A percentile compares a stretch with the other conserved stretches of the same genome.
phyloP scores from a whole-genome alignment of 768 basidiomycete species.

The Termitomyces heimii region DNA sequence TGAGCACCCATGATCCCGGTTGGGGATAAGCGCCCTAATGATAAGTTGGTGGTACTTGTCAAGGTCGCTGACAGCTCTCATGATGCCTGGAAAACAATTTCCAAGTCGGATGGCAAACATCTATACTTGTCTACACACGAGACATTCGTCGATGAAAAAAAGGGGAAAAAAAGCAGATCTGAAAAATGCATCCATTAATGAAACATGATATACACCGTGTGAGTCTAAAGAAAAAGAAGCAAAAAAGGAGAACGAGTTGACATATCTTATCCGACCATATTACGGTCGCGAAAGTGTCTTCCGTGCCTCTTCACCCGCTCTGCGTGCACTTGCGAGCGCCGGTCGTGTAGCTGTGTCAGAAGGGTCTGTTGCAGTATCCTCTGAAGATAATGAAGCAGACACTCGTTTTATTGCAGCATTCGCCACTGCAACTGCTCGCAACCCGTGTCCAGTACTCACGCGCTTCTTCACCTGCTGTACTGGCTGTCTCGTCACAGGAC shows the following conservation, averaged over 20 bases:
- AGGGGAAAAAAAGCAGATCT: not conserved
- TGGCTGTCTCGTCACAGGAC: constrained; percentile 15
- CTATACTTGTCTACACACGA: not conserved
- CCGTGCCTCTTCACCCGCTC: constrained; percentile 46
- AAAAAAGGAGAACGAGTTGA: not conserved
- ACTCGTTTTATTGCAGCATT: constrained; percentile 36
- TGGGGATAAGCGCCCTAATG: too few relatives aligned
- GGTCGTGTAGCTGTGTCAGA: constrained; percentile 23
- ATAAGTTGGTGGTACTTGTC: too few relatives aligned
- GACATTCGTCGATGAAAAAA: not conserved
- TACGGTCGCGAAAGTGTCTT: constrained; percentile 35
- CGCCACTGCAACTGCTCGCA: constrained; percentile 58
- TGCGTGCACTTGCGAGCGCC: constrained; percentile 38
- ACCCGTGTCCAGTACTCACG: constrained; percentile 43
- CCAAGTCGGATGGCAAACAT: not conserved
- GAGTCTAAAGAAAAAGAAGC: not conserved
- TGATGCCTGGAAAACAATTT: not conserved
- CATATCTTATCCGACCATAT: not conserved
- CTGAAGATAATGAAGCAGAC: constrained; percentile 9
- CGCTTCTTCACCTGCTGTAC: constrained; percentile 29
- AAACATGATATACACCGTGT: not conserved
- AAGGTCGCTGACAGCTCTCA: not conserved
- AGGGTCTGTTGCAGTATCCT: constrained; percentile 8
- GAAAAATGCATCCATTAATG: not conserved
- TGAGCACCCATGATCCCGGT: too few relatives aligned